phyloP scores from a whole-genome alignment of 352 stramenopile species.

The Phytophthora constricta region DNA sequence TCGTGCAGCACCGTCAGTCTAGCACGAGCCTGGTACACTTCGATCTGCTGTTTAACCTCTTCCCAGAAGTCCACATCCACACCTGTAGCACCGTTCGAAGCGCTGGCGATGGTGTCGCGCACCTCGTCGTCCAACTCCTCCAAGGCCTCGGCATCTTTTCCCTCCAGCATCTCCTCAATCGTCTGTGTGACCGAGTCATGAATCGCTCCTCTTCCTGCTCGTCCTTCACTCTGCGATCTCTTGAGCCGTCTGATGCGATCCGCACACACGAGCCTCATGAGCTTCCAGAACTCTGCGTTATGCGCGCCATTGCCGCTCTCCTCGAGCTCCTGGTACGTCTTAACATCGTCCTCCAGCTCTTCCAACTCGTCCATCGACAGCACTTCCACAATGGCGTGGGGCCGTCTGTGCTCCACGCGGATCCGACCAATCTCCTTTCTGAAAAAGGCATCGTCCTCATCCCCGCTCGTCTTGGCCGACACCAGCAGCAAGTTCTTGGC shows the following conservation, averaged over 20 bases:
- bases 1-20: constrained; percentile 92
- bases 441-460: constrained; percentile 46
- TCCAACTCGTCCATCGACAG: constrained; percentile 82
- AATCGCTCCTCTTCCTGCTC: constrained; percentile 77
- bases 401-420: constrained; percentile 83
- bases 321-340: constrained; percentile 90
- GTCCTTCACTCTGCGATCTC: constrained; percentile 68
- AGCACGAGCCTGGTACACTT: constrained; percentile 91
- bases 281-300: constrained; percentile 88
- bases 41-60: constrained; percentile 91
- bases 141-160: constrained; percentile 69
- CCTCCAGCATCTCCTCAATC: constrained; percentile 91
- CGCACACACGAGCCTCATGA: constrained; percentile 82
- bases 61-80: constrained; percentile 96
- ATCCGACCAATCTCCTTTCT: constrained; percentile 51
- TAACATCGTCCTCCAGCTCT: constrained; percentile 89
- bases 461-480: constrained; percentile 61
- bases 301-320: constrained; percentile 64
- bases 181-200: constrained; percentile 87
- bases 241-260: constrained; percentile 73
- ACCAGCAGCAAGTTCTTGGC: constrained; percentile 99
- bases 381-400: constrained; percentile 76
- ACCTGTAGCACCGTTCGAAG: constrained; percentile 48
- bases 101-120: constrained; percentile 68
- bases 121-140: constrained; percentile 66